Percentiles rank a stretch among this genome's conserved stretches.
phyloP scores from a whole-genome alignment of 306 rosid species.

The Styphnolobium japonicum region DNA sequence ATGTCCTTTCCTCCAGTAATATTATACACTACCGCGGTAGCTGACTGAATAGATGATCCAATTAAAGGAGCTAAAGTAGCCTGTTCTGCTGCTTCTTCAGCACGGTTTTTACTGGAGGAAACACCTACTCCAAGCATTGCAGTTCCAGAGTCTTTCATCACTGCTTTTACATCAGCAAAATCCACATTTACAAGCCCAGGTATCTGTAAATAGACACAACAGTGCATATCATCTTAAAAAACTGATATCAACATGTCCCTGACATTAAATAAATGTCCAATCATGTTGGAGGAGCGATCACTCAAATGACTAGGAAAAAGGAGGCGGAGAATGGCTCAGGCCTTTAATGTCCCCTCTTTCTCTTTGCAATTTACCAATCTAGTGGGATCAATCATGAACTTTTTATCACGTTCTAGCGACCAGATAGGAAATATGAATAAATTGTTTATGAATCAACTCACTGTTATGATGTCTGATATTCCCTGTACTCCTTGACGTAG shows the following conservation, averaged over 20 bases:
- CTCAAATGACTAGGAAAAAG: not conserved
- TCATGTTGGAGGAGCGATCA: not conserved
- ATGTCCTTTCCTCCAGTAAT: slow-evolving; percentile 97
- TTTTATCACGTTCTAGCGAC: not conserved
- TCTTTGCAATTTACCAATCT: not conserved
- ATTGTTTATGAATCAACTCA: slow-evolving; percentile 38
- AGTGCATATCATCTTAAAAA: not conserved
- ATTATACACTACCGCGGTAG: slow-evolving; percentile 90
- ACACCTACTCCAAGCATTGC: slow-evolving; percentile 99
- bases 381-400: not conserved
- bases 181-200: slow-evolving; percentile 98
- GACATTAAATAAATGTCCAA: not conserved
- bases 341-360: not conserved
- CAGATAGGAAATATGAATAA: slow-evolving; percentile 4
- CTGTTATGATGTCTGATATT: slow-evolving; percentile 92
- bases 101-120: slow-evolving; percentile 94
- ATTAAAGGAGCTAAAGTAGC: slow-evolving; percentile 93
- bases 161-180: slow-evolving; percentile 97
- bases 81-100: slow-evolving; percentile 98
- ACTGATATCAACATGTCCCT: not conserved
- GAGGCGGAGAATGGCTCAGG: not conserved
- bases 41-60: slow-evolving; percentile 93
- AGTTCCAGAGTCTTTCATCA: slow-evolving; percentile 95
- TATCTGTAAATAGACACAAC: slow-evolving; percentile 49
- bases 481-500: slow-evolving; percentile 98